These are phyloP conservation scores for Pisolithus thermaeus DNA, from an alignment of 1,284 basidiomycete genomes.

Conservation along the genomic window DNA sequence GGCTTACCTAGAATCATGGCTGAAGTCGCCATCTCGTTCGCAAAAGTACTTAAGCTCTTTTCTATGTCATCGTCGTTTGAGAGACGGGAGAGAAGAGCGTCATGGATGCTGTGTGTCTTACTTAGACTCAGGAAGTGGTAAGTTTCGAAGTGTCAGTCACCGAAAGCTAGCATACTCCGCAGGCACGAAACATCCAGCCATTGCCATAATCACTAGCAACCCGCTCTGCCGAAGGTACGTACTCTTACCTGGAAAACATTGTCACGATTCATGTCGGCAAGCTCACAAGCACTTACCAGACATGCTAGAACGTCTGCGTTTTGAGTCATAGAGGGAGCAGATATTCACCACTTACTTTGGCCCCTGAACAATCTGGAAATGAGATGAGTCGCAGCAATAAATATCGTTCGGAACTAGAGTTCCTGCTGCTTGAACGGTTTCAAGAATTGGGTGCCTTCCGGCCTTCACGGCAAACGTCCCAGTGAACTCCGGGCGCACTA, in stretches of 20 bases:
- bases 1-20: slow-evolving; percentile 77
- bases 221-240: slow-evolving; percentile 88
- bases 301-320: slow-evolving; percentile 50
- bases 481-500: slow-evolving; percentile 85
- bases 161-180: slow-evolving; percentile 85
- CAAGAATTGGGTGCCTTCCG: slow-evolving; percentile 83
- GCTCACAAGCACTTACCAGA: slow-evolving; percentile 45
- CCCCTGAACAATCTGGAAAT: slow-evolving; percentile 86
- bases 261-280: too few species aligned
- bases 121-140: background rate
- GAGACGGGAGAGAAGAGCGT: slow-evolving; percentile 78
- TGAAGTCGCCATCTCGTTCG: slow-evolving; percentile 85
- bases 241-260: slow-evolving; percentile 64
- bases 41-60: slow-evolving; percentile 86
- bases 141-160: slow-evolving; percentile 28
- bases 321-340: background rate
- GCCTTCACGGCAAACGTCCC: slow-evolving; percentile 81
- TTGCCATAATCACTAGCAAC: slow-evolving; percentile 78
- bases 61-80: slow-evolving; percentile 93
- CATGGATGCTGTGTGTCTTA: slow-evolving; percentile 58
- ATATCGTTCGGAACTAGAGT: slow-evolving; percentile 82
- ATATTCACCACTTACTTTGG: slow-evolving; percentile 59
- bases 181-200: slow-evolving; percentile 88
- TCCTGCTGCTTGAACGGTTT: slow-evolving; percentile 63
- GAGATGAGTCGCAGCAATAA: slow-evolving; percentile 73